Conservation (phyloP, 139 green algal species). For the Chlamydomonas asymmetrica region DNA sequence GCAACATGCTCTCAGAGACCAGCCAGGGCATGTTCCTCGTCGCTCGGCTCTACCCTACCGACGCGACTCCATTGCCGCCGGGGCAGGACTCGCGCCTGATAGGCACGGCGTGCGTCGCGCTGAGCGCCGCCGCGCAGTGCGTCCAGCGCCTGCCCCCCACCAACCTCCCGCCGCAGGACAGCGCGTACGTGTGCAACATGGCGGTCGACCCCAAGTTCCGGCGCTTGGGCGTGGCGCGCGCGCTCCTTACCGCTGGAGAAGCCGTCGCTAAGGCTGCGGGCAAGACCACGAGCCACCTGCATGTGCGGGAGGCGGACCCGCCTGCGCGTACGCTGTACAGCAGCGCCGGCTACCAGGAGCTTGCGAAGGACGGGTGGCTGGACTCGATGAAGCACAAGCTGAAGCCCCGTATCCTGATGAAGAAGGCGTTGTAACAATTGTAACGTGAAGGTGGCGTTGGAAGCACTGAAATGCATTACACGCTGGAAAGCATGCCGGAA, state of each 20-base stretch:
- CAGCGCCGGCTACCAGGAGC: constrained; percentile 6
- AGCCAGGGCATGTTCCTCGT: not conserved
- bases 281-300: constrained; percentile 19
- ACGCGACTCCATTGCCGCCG: constrained; percentile 7
- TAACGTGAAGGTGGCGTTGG: no score
- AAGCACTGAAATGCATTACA: no score
- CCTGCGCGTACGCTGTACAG: constrained; percentile 38
- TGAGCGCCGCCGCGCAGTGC: not conserved
- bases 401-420: constrained; percentile 11
- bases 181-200: constrained; percentile 37
- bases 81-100: constrained; percentile 19
- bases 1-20: constrained; percentile 1
- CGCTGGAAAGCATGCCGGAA: no score
- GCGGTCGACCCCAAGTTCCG: constrained; percentile 35
- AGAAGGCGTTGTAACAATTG: not conserved
- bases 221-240: constrained; percentile 1
- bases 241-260: constrained; percentile 35
- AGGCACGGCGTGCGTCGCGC: constrained; percentile 5
- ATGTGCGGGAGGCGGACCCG: constrained; percentile 35
- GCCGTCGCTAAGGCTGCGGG: not conserved
- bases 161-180: not conserved
- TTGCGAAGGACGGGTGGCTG: constrained; percentile 16
- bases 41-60: constrained; percentile 1
- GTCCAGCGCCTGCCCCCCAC: not conserved
- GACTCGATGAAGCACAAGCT: constrained; percentile 4